phyloP scores from a whole-genome alignment of 2,329 filamentous ascomycete genomes.

The Botrytis squamosa region DNA sequence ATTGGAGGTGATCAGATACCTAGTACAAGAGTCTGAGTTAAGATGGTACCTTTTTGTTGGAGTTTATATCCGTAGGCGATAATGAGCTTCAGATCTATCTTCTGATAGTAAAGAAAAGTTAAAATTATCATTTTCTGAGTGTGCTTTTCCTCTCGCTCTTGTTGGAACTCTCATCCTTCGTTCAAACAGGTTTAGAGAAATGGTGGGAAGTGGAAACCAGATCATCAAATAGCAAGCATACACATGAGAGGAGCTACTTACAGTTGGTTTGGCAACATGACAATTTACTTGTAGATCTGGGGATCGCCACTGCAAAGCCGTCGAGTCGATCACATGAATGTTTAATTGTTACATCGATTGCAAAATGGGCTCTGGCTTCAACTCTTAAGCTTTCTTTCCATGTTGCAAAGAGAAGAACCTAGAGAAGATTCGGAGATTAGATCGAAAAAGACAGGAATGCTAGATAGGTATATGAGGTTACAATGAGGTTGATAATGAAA shows the following conservation, averaged over 20 bases:
- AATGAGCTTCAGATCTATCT: neutral
- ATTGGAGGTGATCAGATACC: neutral
- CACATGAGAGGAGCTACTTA: neutral
- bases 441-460: too few species aligned
- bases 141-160: neutral
- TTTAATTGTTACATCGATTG: neutral
- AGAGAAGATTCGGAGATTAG: neutral
- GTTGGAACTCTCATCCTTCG: neutral
- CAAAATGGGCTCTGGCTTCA: neutral
- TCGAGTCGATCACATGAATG: neutral
- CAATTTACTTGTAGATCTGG: neutral
- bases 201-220: too few species aligned
- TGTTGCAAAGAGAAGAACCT: neutral
- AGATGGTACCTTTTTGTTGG: neutral
- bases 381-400: neutral
- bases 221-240: neutral
- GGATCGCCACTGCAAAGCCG: neutral
- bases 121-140: neutral
- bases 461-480: neutral
- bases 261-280: neutral
- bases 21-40: neutral
- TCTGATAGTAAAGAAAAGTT: too few species aligned
- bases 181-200: too few species aligned
- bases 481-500: neutral
- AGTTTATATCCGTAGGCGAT: neutral